Evolutionary conservation across 1,139 yeast species (phyloP).

Genomic region (Suhomyces chickasaworum): DNA sequence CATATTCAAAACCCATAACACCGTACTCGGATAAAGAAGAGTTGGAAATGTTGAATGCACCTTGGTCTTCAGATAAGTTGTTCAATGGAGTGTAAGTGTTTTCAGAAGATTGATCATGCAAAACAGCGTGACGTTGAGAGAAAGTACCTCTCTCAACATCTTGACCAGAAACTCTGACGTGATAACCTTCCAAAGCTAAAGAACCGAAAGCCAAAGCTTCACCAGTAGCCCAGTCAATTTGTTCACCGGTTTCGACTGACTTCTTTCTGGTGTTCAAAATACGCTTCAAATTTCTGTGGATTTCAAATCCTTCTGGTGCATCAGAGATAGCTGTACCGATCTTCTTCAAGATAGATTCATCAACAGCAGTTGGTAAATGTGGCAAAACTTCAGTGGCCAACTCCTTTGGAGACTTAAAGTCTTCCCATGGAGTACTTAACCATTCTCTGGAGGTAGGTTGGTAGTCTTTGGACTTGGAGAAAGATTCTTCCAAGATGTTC

Average conservation of each 20-base stretch:
- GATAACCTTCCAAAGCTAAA: conserved; percentile 88
- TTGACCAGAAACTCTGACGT: conserved; percentile 97
- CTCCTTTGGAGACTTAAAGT: conserved; percentile 96
- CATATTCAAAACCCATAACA: conserved; percentile 98
- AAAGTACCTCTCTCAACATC: conserved; percentile 99
- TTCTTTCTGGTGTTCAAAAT: conserved; percentile 86
- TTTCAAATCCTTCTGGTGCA: conserved; percentile 86
- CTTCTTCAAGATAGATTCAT: conserved; percentile 67
- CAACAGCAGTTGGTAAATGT: conserved; percentile 93
- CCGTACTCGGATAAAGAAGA: conserved; percentile 99
- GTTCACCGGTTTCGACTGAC: conserved; percentile 85
- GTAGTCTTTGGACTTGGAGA: conserved; percentile 84
- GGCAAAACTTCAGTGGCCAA: conserved; percentile 94
- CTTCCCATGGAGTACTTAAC: conserved; percentile 99
- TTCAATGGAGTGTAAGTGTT: conserved; percentile 81
- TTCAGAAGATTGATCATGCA: conserved; percentile 93
- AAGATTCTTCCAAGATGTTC: conserved; percentile 89
- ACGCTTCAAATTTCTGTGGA: conserved; percentile 96
- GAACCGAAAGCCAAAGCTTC: conserved; percentile 98
- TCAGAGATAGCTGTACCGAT: conserved; percentile 79
- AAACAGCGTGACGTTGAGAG: conserved; percentile 98
- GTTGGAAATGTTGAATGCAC: conserved; percentile 85
- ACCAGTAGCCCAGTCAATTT: conserved; percentile 99
- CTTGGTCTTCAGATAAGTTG: conserved; percentile 77
- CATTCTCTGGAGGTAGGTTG: conserved; percentile 93